Conservation (phyloP, 495 filamentous ascomycete genomes). For the Lophium mytilinum region DNA sequence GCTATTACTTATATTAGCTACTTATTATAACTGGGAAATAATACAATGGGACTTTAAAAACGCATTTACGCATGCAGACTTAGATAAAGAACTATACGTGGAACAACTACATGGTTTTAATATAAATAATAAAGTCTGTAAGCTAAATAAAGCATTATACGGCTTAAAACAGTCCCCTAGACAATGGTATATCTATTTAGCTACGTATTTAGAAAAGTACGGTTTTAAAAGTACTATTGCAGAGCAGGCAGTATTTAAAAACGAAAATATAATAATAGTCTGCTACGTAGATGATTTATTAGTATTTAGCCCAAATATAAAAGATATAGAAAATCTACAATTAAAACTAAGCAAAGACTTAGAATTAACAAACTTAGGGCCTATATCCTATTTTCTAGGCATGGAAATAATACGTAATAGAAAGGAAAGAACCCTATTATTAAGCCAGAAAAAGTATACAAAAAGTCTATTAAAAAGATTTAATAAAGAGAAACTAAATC, state of each 20-base stretch:
- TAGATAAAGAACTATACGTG: too few relatives aligned
- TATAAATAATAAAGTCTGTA: slow-evolving; percentile 2
- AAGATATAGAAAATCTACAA: not conserved
- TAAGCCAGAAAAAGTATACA: not conserved
- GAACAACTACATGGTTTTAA: too few relatives aligned
- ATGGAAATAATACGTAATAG: slow-evolving; percentile 1
- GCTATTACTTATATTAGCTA: slow-evolving; percentile 10
- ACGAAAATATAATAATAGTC: not conserved
- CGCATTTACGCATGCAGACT: too few relatives aligned
- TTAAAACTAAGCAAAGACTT: not conserved
- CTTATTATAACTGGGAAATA: slow-evolving; percentile 25
- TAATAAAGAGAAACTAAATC: not conserved
- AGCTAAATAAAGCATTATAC: slow-evolving; percentile 11
- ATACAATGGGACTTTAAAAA: slow-evolving; percentile 28
- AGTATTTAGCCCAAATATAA: not conserved
- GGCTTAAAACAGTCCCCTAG: slow-evolving; percentile 21
- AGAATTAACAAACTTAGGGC: not conserved
- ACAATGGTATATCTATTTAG: slow-evolving; percentile 12
- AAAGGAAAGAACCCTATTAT: not conserved
- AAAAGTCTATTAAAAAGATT: not conserved
- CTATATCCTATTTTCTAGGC: not conserved
- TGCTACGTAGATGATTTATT: not conserved
- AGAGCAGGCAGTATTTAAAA: not conserved
- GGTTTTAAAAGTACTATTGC: not conserved
- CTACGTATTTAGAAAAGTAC: not conserved